Evolutionary conservation across 176 grass and related monocot species (phyloP), one percentile per base, ranked within the genome.

Genomic region (Thalia dealbata): DNA sequence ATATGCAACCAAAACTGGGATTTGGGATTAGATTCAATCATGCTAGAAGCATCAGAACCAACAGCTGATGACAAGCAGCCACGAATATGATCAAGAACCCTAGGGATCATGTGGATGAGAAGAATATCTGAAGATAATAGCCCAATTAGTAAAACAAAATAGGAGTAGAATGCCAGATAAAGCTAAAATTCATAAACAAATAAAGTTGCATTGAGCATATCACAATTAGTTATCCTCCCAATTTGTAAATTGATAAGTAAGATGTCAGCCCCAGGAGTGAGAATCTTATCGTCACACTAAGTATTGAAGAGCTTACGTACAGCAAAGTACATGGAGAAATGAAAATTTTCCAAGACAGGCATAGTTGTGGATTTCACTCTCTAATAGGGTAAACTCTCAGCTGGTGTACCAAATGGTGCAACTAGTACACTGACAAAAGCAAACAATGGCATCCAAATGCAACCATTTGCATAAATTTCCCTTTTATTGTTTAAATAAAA

Each of bases 1-100:
- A 97, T 63, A 79, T 61, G 88, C 68, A 92, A 78, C 93, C 93
- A 97, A 81, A 97, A 92, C 32, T 54, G 80, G 48, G 86, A 90
- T 66, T 90, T 82, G 23, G 83, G 61, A 84, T 30, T 84, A 79
- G 78, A 74, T 43, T 80, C 67, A 52, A 90, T 61, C 46, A 81
- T 78, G 46, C 82, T 65, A 70, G 78, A 73, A 81, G 45, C 72
- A 63, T 80, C 63, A 45, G 38, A 62, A 70, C 78, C 87, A 62
- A 65, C 22, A 80, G 84, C 78, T 68, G 82, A 71, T 73, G 74
- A 82, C 46, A 90, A 82, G 68, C 78, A 87, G 82, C 83, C 90
- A 38, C 83, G 73, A 38, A 88, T 71, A 75, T 90, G 87, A 75
- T 73, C 83, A 58, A 70, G 81, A 78, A 92, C 82, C 82, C 68